Base-by-base conservation (phyloP, 306 rosid species). In the Acacia melanoxylon region DNA sequence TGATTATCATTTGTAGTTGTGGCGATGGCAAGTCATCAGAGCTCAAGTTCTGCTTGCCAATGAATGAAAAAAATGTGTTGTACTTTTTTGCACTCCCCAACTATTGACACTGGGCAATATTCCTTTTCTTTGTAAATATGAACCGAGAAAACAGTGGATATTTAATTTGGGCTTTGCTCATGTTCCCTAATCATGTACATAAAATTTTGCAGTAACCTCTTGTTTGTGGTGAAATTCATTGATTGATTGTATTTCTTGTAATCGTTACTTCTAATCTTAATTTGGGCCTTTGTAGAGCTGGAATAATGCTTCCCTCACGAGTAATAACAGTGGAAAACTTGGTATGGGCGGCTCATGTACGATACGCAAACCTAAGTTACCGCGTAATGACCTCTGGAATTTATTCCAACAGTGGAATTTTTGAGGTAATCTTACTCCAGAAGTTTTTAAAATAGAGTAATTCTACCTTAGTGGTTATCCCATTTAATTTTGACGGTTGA, bases 71-170 rank as follows among this genome's bases (percentile, higher is more conserved):
- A 63, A 65, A 19, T 49, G 51, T 31, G 80, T 54, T 25, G 35
- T 12, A 61, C 35, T 48, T 80, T 80, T 80, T 24, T 40, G 83
- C 48, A 45, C 41, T 33, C 44, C 70, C 51, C 73, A 63, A 51
- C 68, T 76, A 54, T 70, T 65, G 69, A 69, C 75, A 68, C 71
- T 59, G 1, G 59, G 63, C 27, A 58, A 10, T 58, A 59, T 52
- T 75, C 9, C 54, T 29, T 41, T 45, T 46, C 79, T 49, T 51
- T 83, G 87, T 81, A 84, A 81, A 78, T 87, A 81, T 74, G 68
- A 49, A 14, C 13, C 0, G 42, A 81, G 77, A 56, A 63, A 46
- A 49, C 68, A 71, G 33, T 77, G 31, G 62, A 42, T 67, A 41
- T 72, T 58, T 45, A 66, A 42, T 79, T 61, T 73, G 49, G 68